A percentile compares a stretch with the other conserved stretches of the same genome.
Evolutionary conservation across 2,329 filamentous ascomycete species (phyloP).

Genomic region (Colletotrichum musicola): DNA sequence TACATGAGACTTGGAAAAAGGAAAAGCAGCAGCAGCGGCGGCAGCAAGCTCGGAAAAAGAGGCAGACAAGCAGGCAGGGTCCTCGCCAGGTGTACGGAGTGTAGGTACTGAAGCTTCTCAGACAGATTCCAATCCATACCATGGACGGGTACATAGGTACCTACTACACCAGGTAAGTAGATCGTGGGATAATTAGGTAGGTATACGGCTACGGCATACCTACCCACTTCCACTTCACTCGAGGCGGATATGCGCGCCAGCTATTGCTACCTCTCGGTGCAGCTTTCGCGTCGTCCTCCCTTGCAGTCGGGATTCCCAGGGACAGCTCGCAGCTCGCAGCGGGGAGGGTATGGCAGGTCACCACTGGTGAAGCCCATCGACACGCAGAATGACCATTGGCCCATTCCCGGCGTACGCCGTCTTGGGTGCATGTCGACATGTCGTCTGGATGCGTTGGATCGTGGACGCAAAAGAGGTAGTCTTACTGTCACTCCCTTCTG

Average conservation of each 20-base stretch:
- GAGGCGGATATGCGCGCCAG: slow-evolving; percentile 13
- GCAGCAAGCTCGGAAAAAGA: no score
- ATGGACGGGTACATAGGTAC: no score
- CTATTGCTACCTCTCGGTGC: not conserved
- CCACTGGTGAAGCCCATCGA: slow-evolving; percentile 17
- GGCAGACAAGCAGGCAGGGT: no score
- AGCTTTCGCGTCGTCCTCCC: slow-evolving; percentile 2
- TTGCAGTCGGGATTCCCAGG: slow-evolving; percentile 25
- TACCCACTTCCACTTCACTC: not conserved
- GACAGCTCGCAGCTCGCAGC: not conserved
- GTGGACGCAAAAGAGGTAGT: slow-evolving; percentile 1
- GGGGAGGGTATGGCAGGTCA: slow-evolving; percentile 1
- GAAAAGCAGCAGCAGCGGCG: no score
- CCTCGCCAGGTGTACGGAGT: no score
- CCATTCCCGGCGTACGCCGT: slow-evolving; percentile 11
- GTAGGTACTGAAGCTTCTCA: no score
- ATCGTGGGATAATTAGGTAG: not conserved
- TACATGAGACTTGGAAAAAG: no score
- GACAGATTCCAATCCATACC: no score
- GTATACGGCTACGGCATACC: not conserved
- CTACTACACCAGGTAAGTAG: not conserved
- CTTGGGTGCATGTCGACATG: slow-evolving; percentile 1
- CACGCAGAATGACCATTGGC: slow-evolving; percentile 5
- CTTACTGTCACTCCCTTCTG: slow-evolving; percentile 17
- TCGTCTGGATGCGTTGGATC: slow-evolving; percentile 3